Evolutionary conservation across 2,329 filamentous ascomycete species (phyloP), one percentile per base, ranked within the genome.

Genomic region (Penicillium sclerotiorum): DNA sequence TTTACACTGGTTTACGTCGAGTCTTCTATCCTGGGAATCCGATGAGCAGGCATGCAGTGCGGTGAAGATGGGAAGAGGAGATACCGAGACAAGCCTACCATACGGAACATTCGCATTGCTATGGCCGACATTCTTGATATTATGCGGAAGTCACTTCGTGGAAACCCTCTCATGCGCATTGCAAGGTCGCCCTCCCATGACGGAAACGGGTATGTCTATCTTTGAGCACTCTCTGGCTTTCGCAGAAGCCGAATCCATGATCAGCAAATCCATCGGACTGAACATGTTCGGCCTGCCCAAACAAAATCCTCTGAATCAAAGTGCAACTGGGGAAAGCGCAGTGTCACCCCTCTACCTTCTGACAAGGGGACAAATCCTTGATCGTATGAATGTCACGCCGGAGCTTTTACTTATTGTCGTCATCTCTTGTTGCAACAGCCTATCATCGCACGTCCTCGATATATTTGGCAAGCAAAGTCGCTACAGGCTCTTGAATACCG

Each of bases 151-250:
- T 59, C 90, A 96, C 66, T 93, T 97, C 60, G 75, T 96, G 17
- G 94, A 97, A 71, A 94, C 90, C 0, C 74, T 97, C 8, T 87
- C 88, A 4, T 95, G 90, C 68, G 90, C 93, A 8, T 80, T 97
- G 6, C 90, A 96, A 68, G 93, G 93, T 25, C 84, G 88, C 2
- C 82, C 84, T 2, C 82, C 90, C 0, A 83, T 88, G 55, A 87
- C 89, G 0, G 94, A 97, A 72, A 95, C 90, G 1, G 92, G 91
- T 15, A 96, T 97, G 89, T 96, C 92, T 0, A 82, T 96, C 2
- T 96, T 97, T 63, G 94, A 99, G 68, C 92, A 96, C 65, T 96
- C 92, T 0, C 78, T 99, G 8, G 93, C 93, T 2, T 99, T 97
- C 73, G 90, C 93, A 9, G 94, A 99, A 71, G 93, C 93, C 8